Evolutionary conservation across 1,284 basidiomycete species (phyloP), one percentile per base, ranked within the genome.

Genomic region (Cryptococcus neoformans): DNA sequence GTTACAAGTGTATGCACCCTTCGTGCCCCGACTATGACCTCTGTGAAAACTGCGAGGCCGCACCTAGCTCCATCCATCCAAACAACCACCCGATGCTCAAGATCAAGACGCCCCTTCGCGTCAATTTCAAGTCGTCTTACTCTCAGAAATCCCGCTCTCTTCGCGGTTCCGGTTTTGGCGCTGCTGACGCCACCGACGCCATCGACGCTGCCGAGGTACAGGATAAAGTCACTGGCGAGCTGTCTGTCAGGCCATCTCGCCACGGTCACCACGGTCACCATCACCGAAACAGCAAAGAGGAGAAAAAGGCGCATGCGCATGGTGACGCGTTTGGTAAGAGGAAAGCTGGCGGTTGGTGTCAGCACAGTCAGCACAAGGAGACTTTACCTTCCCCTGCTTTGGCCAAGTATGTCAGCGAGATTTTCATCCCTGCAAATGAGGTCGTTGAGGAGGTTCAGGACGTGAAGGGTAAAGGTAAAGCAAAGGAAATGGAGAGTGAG

Each of bases 21-120:
- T 76, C 81, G 14, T 94, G 92, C 75, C 82, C 83, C 1, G 89
- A 94, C 76, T 92, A 86, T 64, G 91, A 94, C 67, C 81, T 94
- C 14, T 94, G 91, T 77, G 82, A 83, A 64, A 77, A 79, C 57
- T 94, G 92, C 76, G 91, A 94, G 77, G 85, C 89, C 1, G 80
- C 84, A 51, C 90, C 91, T 0, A 88, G 90, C 57, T 76, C 86
- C 4, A 81, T 87, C 9, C 91, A 94, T 72, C 89, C 89, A 0
- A 65, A 74, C 6, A 83, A 79, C 42, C 92, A 94, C 70, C 85
- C 89, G 0, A 74, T 93, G 78, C 76, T 93, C 70, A 94, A 93
- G 82, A 82, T 92, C 75, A 87, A 82, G 70, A 57, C 62, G 9
- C 69, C 74, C 4, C 63, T 73, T 36, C 55, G 59, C n/a, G 60